These are phyloP conservation scores for Peterozyma toletana DNA, from an alignment of 805 yeast genomes.

Conservation along the genomic window DNA sequence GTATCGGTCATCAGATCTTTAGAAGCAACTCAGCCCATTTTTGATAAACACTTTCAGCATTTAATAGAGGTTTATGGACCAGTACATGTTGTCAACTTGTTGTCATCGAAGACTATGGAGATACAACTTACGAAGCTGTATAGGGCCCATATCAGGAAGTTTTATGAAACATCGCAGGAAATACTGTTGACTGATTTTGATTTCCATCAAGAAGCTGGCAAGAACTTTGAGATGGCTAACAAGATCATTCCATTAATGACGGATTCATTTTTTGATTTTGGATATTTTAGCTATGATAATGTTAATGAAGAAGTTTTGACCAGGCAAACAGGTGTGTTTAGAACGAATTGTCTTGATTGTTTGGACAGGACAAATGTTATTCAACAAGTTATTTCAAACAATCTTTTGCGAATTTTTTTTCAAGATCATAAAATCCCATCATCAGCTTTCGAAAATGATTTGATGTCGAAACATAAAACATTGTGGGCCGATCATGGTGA, in stretches of 20 bases:
- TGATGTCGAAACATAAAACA: constrained; percentile 69
- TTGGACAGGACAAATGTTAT: constrained; percentile 89
- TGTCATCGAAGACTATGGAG: constrained; percentile 77
- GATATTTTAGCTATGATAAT: constrained; percentile 73
- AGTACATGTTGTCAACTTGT: constrained; percentile 80
- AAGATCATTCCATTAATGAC: constrained; percentile 57
- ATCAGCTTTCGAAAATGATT: constrained; percentile 34
- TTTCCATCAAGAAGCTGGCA: constrained; percentile 89
- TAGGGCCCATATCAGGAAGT: constrained; percentile 44
- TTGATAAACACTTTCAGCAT: constrained; percentile 70
- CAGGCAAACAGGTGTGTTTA: constrained; percentile 84
- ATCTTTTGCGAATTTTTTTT: constrained; percentile 54
- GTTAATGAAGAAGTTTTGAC: constrained; percentile 44
- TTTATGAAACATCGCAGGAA: constrained; percentile 29
- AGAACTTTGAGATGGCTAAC: constrained; percentile 77
- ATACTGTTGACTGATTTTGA: constrained; percentile 77
- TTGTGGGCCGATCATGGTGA: constrained; percentile 99
- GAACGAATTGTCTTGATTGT: constrained; percentile 94
- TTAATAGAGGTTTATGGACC: constrained; percentile 75
- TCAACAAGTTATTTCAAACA: constrained; percentile 74
- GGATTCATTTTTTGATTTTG: constrained; percentile 67
- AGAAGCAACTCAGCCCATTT: constrained; percentile 90
- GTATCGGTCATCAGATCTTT: constrained; percentile 80
- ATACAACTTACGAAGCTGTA: constrained; percentile 64
- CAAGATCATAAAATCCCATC: constrained; percentile 29